Conservation (phyloP, 257 asterid genomes). For the Plantago elongata region DNA sequence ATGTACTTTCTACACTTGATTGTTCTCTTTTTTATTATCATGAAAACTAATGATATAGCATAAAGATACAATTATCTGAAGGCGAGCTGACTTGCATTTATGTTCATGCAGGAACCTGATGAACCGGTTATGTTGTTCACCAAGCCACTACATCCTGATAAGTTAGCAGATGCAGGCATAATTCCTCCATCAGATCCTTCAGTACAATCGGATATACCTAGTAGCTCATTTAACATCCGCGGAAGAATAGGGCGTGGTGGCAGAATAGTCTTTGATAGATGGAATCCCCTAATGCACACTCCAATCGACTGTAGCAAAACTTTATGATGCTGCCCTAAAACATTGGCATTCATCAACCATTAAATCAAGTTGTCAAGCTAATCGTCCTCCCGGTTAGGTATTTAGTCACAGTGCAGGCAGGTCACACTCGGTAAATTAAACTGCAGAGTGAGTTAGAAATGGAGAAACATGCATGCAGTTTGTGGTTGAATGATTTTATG, state of each 20-base stretch:
- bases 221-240: slow-evolving; percentile 40
- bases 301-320: slow-evolving; percentile 56
- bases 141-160: slow-evolving; percentile 79
- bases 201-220: slow-evolving; percentile 29
- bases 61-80: slow-evolving; percentile 3
- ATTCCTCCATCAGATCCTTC: slow-evolving; percentile 66
- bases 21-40: too few species aligned
- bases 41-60: too few species aligned
- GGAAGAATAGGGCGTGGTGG: slow-evolving; percentile 97
- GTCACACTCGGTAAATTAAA: too few species aligned
- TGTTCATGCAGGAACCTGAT: slow-evolving; percentile 58
- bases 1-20: too few species aligned
- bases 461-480: too few species aligned
- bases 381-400: too few species aligned
- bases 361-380: slow-evolving; percentile 20
- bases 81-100: not conserved
- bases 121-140: slow-evolving; percentile 76
- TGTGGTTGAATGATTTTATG: too few species aligned
- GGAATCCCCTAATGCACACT: slow-evolving; percentile 71
- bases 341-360: slow-evolving; percentile 46
- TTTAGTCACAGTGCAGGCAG: too few species aligned
- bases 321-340: slow-evolving; percentile 49
- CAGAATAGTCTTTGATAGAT: slow-evolving; percentile 80
- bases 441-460: too few species aligned
- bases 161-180: slow-evolving; percentile 81